These are phyloP conservation scores for Sarcodon sp. DNA, from an alignment of 768 basidiomycete genomes.

Conservation along the genomic window DNA sequence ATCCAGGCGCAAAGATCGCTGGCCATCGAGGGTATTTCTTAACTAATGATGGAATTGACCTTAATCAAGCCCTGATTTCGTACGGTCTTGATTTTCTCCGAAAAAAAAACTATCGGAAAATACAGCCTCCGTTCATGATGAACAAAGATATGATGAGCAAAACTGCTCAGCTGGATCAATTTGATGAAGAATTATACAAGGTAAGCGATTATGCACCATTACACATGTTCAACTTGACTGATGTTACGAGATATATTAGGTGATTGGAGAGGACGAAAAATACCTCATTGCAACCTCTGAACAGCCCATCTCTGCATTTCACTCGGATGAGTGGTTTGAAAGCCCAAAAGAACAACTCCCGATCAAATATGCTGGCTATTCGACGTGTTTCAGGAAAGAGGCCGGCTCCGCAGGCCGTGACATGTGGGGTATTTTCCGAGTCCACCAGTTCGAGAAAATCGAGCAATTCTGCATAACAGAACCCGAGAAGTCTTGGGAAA, in stretches of 20 bases:
- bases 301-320: conserved; percentile 94
- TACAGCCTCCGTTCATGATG: conserved; percentile 98
- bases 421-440: conserved; percentile 99
- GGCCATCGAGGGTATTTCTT: conserved; percentile 98
- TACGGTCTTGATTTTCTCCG: conserved; percentile 93
- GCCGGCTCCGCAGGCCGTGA: conserved; percentile 95
- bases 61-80: conserved; percentile 91
- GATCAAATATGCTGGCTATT: conserved; percentile 76
- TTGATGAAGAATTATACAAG: conserved; percentile 98
- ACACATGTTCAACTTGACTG: not conserved
- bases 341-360: conserved; percentile 88
- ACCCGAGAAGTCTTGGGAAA: conserved; percentile 88
- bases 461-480: conserved; percentile 96
- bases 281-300: conserved; percentile 99
- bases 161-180: conserved; percentile 96
- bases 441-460: conserved; percentile 99
- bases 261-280: conserved; percentile 89
- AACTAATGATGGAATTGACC: conserved; percentile 89
- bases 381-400: conserved; percentile 98
- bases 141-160: conserved; percentile 96
- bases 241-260: conserved; percentile 25
- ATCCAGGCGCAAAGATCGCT: conserved; percentile 73
- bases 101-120: conserved; percentile 74
- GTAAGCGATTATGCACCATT: conserved; percentile 20
- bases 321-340: conserved; percentile 97